These are phyloP conservation scores for Lachnellula occidentalis DNA, from an alignment of 2,329 filamentous ascomycete genomes.

Conservation along the genomic window DNA sequence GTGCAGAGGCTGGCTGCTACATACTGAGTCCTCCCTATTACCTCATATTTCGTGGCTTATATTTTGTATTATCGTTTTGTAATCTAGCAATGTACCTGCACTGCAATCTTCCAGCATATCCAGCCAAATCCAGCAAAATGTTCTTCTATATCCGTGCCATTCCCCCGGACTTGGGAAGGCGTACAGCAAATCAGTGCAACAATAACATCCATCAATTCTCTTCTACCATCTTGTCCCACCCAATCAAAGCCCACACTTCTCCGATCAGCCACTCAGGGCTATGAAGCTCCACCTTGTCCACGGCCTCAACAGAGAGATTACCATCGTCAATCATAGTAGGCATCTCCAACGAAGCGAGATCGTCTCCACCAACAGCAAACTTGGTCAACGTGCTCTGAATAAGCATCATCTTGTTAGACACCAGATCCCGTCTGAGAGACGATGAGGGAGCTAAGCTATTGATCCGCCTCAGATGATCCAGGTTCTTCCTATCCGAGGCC, in stretches of 20 bases:
- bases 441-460: background rate
- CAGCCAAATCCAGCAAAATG: background rate
- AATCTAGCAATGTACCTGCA: background rate
- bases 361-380: conserved; percentile 16
- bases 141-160: background rate
- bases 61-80: background rate
- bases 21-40: conserved; percentile 38
- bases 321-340: conserved; percentile 11
- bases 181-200: background rate
- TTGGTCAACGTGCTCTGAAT: conserved; percentile 24
- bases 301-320: background rate
- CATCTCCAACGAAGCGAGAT: conserved; percentile 17
- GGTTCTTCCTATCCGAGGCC: conserved; percentile 4
- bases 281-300: background rate
- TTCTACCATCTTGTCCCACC: conserved; percentile 14
- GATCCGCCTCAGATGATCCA: background rate
- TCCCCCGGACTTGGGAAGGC: background rate
- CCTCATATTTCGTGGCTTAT: background rate
- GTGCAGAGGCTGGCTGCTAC: conserved; percentile 73
- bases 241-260: conserved; percentile 11
- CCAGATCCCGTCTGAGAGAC: conserved; percentile 3
- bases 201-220: background rate
- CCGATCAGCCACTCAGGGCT: conserved; percentile 14
- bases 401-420: conserved; percentile 15
- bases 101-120: background rate